Evolutionary conservation across 768 basidiomycete species (phyloP).

Genomic region (Hypholoma sublateritium): DNA sequence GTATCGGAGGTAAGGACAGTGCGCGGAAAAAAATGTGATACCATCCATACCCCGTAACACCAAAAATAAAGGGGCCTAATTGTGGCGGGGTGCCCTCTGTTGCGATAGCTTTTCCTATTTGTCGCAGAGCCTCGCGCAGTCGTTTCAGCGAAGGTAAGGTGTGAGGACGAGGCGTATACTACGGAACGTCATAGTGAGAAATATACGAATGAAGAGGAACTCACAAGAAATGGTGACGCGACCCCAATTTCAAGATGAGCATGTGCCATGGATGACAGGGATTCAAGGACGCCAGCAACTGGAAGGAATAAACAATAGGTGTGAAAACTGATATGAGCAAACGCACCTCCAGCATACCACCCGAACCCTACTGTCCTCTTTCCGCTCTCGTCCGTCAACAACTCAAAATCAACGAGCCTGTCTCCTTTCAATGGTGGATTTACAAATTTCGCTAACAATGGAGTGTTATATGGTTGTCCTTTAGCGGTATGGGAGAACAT

Average conservation of each 20-base stretch:
- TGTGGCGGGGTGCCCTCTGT: constrained; percentile 57
- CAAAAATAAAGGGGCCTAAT: constrained; percentile 78
- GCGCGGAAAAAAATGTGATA: background rate
- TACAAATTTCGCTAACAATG: constrained; percentile 68
- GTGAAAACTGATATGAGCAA: background rate
- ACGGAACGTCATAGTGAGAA: constrained; percentile 2
- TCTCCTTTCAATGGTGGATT: constrained; percentile 28
- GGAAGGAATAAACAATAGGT: constrained; percentile 9
- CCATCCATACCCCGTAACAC: constrained; percentile 71
- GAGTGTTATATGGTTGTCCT: constrained; percentile 84
- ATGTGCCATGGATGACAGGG: constrained; percentile 75
- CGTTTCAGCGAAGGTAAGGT: constrained; percentile 58
- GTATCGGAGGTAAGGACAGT: background rate
- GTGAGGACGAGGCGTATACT: constrained; percentile 83
- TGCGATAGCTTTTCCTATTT: constrained; percentile 56
- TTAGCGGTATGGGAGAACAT: constrained; percentile 95
- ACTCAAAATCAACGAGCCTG: constrained; percentile 82
- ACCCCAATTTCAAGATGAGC: constrained; percentile 77
- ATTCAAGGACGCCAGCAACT: constrained; percentile 87
- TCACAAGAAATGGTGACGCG: constrained; percentile 79
- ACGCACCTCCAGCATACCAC: constrained; percentile 85
- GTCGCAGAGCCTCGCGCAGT: constrained; percentile 52
- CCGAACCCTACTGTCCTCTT: constrained; percentile 89
- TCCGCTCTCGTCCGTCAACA: constrained; percentile 58
- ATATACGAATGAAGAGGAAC: constrained; percentile 22